Conservation (phyloP, 1,284 basidiomycete genomes). For the Cryptococcus sp. region DNA sequence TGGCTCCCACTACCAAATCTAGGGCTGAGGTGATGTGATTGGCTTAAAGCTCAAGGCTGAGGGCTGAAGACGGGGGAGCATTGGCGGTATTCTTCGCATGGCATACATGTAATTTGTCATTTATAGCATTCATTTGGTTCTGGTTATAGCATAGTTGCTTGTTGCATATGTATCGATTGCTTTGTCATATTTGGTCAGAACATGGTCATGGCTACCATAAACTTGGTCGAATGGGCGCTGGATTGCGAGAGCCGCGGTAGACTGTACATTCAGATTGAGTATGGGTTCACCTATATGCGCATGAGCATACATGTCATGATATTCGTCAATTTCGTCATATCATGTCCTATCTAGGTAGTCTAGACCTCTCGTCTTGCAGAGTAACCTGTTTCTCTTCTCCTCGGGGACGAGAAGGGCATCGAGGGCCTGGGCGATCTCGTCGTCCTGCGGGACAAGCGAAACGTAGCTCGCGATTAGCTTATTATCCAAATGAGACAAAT, state of each 20-base stretch:
- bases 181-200: constrained; percentile 2
- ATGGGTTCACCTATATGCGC: no score
- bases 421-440: constrained; percentile 31
- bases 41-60: no score
- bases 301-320: no score
- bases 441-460: constrained; percentile 22
- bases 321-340: no score
- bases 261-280: no score
- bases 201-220: no score
- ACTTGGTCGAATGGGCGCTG: no score
- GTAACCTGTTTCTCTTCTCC: constrained; percentile 36
- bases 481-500: background rate
- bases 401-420: constrained; percentile 36
- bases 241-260: no score
- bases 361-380: constrained; percentile 39
- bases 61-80: no score
- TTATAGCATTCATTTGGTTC: background rate
- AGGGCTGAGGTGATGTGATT: no score
- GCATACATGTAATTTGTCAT: background rate
- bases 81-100: no score
- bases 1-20: no score
- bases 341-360: constrained; percentile 42
- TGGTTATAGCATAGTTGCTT: background rate
- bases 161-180: constrained; percentile 18
- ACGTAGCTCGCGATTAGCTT: background rate